Percentiles rank a stretch among this genome's conserved stretches.
Conservation (phyloP, 805 yeast species). For the Metschnikowia rubicola region DNA sequence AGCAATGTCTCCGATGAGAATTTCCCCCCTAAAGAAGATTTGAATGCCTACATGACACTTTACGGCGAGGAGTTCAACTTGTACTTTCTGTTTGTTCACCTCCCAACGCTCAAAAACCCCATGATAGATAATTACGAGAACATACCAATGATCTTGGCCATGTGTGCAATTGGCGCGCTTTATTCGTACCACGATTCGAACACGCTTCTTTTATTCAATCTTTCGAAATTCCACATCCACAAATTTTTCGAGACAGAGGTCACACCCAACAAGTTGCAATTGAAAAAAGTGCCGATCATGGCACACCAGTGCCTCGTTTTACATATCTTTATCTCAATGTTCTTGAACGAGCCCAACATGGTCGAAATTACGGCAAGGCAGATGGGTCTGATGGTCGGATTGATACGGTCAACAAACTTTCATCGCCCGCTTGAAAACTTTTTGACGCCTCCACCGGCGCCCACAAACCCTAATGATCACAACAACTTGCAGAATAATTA, state of each 20-base stretch:
- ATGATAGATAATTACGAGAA: constrained; percentile 41
- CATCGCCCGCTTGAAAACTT: constrained; percentile 45
- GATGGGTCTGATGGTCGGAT: constrained; percentile 51
- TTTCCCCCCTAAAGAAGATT: constrained; percentile 72
- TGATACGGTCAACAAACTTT: constrained; percentile 50
- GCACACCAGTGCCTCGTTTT: constrained; percentile 55
- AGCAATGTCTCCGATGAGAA: constrained; percentile 55
- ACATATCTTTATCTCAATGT: constrained; percentile 55
- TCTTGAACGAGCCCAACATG: constrained; percentile 51
- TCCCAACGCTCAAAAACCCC: constrained; percentile 50
- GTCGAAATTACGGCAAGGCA: constrained; percentile 51
- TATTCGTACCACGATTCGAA: constrained; percentile 77
- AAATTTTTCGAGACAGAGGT: constrained; percentile 55
- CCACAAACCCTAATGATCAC: constrained; percentile 22
- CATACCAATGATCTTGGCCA: constrained; percentile 69
- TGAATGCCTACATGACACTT: constrained; percentile 71
- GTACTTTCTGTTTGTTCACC: constrained; percentile 81
- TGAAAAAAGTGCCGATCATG: constrained; percentile 54
- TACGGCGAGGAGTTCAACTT: constrained; percentile 76
- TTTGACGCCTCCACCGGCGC: constrained; percentile 19
- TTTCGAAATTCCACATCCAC: constrained; percentile 64
- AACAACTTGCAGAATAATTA: constrained; percentile 37
- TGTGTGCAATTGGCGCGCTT: constrained; percentile 87
- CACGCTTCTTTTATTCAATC: constrained; percentile 66
- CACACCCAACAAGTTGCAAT: constrained; percentile 42